phyloP scores from a whole-genome alignment of 208 protist genomes.

The Wallacemonas sp. region DNA sequence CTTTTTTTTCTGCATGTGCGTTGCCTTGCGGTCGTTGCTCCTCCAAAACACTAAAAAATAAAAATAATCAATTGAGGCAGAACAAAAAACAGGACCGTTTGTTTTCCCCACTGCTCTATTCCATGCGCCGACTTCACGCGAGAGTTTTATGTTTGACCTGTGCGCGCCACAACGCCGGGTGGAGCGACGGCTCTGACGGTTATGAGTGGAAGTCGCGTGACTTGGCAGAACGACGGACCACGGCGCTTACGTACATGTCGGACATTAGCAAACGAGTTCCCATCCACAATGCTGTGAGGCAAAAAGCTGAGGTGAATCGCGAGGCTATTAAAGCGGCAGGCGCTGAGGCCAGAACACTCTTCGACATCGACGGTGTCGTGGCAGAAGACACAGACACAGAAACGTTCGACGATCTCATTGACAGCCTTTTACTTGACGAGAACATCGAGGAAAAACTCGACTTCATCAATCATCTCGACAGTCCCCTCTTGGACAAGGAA shows the following conservation, averaged over 20 bases:
- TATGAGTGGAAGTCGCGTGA: conserved; percentile 71
- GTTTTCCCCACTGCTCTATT: too few relatives aligned
- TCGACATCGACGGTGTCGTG: neutral
- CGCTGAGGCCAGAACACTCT: neutral
- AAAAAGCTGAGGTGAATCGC: conserved; percentile 32
- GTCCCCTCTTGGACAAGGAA: conserved; percentile 45
- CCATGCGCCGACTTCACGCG: too few relatives aligned
- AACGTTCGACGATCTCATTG: conserved; percentile 18
- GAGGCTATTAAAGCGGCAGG: conserved; percentile 10
- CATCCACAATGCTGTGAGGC: conserved; percentile 70
- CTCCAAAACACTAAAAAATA: too few relatives aligned
- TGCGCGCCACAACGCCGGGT: too few relatives aligned
- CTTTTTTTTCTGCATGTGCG: neutral
- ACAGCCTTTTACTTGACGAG: conserved; percentile 34
- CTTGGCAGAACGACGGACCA: conserved; percentile 56
- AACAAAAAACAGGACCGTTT: too few relatives aligned
- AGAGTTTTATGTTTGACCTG: too few relatives aligned
- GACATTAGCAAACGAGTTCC: conserved; percentile 71
- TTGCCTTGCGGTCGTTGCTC: neutral
- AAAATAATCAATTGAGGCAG: too few relatives aligned
- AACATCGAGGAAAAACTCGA: conserved; percentile 34
- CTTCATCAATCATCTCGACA: conserved; percentile 34
- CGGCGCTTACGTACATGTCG: conserved; percentile 62
- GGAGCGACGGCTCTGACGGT: conserved; percentile 50
- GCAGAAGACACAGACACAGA: neutral